Evolutionary conservation across 1,284 basidiomycete species (phyloP).

Genomic region (Cutaneotrichosporon cutaneum): DNA sequence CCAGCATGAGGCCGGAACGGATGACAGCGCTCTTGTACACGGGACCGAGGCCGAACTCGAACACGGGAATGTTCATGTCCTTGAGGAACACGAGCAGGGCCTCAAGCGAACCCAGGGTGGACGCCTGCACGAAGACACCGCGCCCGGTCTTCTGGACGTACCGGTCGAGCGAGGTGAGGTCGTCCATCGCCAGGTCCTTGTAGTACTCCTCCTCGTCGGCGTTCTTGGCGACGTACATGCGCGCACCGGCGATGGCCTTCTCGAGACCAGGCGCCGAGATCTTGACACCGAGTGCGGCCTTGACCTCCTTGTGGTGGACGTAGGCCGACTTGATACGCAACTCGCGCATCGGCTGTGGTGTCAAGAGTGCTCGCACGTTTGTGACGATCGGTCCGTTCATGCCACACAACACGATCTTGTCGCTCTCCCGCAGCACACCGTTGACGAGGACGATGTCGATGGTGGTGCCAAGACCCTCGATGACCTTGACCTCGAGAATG

Average conservation of each 20-base stretch:
- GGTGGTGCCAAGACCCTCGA: slow-evolving; percentile 97
- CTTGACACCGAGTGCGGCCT: slow-evolving; percentile 97
- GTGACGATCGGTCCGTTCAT: slow-evolving; percentile 97
- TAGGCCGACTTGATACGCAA: slow-evolving; percentile 96
- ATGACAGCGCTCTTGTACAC: slow-evolving; percentile 96
- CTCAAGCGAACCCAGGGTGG: slow-evolving; percentile 95
- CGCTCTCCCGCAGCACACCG: slow-evolving; percentile 87
- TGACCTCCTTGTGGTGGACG: slow-evolving; percentile 97
- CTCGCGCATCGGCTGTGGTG: slow-evolving; percentile 94
- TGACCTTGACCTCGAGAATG: slow-evolving; percentile 98
- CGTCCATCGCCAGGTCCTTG: slow-evolving; percentile 94
- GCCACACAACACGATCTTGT: slow-evolving; percentile 95
- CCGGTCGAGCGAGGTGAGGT: slow-evolving; percentile 83
- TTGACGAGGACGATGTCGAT: slow-evolving; percentile 98
- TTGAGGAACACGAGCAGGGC: slow-evolving; percentile 95
- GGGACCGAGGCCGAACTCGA: slow-evolving; percentile 96
- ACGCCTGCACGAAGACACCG: slow-evolving; percentile 97
- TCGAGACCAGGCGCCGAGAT: slow-evolving; percentile 93
- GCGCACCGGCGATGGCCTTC: slow-evolving; percentile 98
- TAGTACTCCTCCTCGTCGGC: slow-evolving; percentile 96
- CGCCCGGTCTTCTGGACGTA: slow-evolving; percentile 92
- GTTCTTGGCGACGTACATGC: slow-evolving; percentile 83
- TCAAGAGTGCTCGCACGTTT: slow-evolving; percentile 88
- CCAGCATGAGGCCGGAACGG: slow-evolving; percentile 90
- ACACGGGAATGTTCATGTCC: slow-evolving; percentile 93